Percentiles rank a stretch among this genome's conserved stretches.
Conservation (phyloP, 2,329 filamentous ascomycete genomes). For the Capronia epimyces region DNA sequence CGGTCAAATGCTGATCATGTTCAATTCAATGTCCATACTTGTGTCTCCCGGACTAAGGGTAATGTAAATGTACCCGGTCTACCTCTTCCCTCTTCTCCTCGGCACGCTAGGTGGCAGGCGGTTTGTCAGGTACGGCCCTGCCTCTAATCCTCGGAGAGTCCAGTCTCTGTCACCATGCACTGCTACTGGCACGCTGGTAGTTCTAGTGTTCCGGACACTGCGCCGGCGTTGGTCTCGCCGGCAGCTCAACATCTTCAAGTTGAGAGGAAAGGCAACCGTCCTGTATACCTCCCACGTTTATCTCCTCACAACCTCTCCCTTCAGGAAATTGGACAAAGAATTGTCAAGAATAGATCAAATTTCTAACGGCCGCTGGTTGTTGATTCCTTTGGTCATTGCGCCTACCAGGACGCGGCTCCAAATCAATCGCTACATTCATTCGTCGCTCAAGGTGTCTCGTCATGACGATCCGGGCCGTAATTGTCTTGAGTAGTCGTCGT, state of each 20-base stretch:
- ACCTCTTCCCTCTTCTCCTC: not conserved
- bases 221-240: too few species aligned
- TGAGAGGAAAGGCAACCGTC: not conserved
- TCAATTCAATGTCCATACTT: constrained; percentile 5
- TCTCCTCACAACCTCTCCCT: not conserved
- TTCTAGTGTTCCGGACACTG: too few species aligned
- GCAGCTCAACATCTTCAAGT: not conserved
- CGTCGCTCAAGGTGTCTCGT: not conserved
- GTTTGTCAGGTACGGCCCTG: too few species aligned
- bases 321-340: not conserved
- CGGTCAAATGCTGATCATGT: constrained; percentile 2
- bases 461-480: not conserved
- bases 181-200: too few species aligned
- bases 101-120: not conserved
- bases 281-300: not conserved
- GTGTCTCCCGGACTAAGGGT: not conserved
- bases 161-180: too few species aligned
- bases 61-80: not conserved
- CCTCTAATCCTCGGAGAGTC: too few species aligned
- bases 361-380: not conserved
- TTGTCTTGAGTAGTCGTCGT: not conserved
- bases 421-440: constrained; percentile 3
- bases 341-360: not conserved
- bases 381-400: not conserved
- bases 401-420: not conserved